Percentiles rank a stretch among this genome's conserved stretches.
These are phyloP conservation scores for Cardamine occulta DNA, from an alignment of 345 rosid genomes.

Conservation along the genomic window DNA sequence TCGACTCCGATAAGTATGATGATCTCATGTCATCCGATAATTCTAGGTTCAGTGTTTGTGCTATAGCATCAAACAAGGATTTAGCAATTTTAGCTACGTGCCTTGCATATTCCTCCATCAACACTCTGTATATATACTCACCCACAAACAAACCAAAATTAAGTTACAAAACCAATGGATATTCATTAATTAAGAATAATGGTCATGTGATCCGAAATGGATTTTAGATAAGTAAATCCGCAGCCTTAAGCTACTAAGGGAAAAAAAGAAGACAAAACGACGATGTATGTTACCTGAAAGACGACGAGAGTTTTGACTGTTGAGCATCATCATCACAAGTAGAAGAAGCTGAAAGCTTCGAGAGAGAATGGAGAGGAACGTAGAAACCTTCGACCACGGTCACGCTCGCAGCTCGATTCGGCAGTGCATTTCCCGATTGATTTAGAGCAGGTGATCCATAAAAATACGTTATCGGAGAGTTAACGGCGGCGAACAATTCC, in stretches of 20 bases:
- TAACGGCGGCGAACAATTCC: conserved; percentile 37
- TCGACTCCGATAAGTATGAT: conserved; percentile 54
- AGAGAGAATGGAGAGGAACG: conserved; percentile 56
- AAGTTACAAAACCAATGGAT: neutral
- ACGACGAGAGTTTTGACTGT: conserved; percentile 34
- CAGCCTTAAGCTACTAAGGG: neutral
- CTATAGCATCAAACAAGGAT: conserved; percentile 55
- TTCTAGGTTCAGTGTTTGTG: conserved; percentile 52
- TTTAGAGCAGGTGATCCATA: conserved; percentile 80
- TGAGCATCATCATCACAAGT: conserved; percentile 15
- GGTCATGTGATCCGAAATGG: too few species aligned
- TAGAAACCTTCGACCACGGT: conserved; percentile 73
- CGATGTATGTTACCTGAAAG: conserved; percentile 64
- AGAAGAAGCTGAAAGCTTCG: conserved; percentile 30
- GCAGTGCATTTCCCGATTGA: conserved; percentile 58
- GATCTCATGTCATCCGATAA: conserved; percentile 30
- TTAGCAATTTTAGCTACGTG: conserved; percentile 58
- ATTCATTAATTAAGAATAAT: neutral
- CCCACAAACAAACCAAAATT: neutral
- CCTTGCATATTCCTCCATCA: conserved; percentile 69
- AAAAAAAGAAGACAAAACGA: neutral
- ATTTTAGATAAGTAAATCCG: too few species aligned
- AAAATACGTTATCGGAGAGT: conserved; percentile 60
- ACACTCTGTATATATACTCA: conserved; percentile 42
- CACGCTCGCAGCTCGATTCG: conserved; percentile 36